phyloP scores from a whole-genome alignment of 2,329 filamentous ascomycete species.

The Coniella lustricola region DNA sequence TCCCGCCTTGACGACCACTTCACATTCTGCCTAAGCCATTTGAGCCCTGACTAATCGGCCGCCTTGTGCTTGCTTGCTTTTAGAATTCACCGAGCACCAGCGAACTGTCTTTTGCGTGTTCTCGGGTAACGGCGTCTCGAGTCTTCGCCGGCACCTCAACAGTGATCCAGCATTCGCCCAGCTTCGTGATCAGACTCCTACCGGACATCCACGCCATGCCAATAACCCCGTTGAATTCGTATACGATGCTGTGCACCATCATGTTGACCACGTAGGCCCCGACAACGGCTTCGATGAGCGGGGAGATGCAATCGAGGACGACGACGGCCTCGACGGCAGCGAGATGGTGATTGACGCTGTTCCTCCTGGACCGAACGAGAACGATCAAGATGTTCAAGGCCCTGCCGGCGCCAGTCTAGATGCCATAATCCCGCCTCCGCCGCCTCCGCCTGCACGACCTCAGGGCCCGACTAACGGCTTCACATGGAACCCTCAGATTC shows the following conservation, averaged over 20 bases:
- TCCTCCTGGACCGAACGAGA: constrained; percentile 3
- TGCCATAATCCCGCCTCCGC: constrained; percentile 13
- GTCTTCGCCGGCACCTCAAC: constrained; percentile 74
- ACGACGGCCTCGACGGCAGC: constrained; percentile 22
- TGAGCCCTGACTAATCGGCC: not conserved
- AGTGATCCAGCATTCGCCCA: constrained; percentile 40
- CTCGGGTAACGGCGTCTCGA: constrained; percentile 74
- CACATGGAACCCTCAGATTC: constrained; percentile 10
- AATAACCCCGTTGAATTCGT: constrained; percentile 15
- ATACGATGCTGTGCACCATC: constrained; percentile 11
- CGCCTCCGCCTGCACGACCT: constrained; percentile 9
- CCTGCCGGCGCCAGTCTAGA: constrained; percentile 7
- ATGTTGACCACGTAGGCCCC: constrained; percentile 10
- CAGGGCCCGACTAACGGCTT: not conserved
- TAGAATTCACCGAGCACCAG: constrained; percentile 93
- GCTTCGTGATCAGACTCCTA: constrained; percentile 28
- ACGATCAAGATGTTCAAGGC: not conserved
- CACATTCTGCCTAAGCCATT: not conserved
- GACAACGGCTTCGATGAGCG: constrained; percentile 33
- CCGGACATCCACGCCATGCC: constrained; percentile 7
- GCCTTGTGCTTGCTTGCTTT: not conserved
- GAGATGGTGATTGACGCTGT: constrained; percentile 25
- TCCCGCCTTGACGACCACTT: not conserved
- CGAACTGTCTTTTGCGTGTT: constrained; percentile 96
- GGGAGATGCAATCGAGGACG: constrained; percentile 27